These are phyloP conservation scores for Colletotrichum kahawae DNA, from an alignment of 2,329 filamentous ascomycete species.

Conservation along the genomic window DNA sequence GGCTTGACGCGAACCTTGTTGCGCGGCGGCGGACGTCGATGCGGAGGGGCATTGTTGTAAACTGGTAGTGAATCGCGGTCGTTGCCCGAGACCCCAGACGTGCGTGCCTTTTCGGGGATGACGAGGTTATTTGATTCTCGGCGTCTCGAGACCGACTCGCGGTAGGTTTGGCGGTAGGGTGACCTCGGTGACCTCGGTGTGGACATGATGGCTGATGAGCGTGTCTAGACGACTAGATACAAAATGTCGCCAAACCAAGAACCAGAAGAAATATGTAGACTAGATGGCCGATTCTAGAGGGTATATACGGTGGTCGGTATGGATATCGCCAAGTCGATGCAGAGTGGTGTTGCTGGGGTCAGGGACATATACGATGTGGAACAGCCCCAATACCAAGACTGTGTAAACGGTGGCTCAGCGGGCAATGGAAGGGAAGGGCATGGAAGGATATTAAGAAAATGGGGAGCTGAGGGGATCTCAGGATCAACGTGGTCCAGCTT, in stretches of 20 bases:
- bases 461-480: neutral
- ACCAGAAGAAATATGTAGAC: neutral
- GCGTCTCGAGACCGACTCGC: slow-evolving; percentile 7
- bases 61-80: neutral
- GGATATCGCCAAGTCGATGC: neutral
- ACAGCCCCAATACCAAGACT: slow-evolving; percentile 2
- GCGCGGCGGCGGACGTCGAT: neutral
- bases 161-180: slow-evolving; percentile 13
- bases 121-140: slow-evolving; percentile 4
- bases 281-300: neutral
- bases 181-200: slow-evolving; percentile 13
- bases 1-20: slow-evolving; percentile 53
- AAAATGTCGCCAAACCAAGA: neutral
- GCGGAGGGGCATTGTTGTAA: slow-evolving; percentile 3
- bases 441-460: neutral
- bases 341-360: neutral
- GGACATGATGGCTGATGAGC: slow-evolving; percentile 5
- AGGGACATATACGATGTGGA: neutral
- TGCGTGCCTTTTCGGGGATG: slow-evolving; percentile 6
- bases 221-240: neutral
- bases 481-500: neutral
- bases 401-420: neutral
- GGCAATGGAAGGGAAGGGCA: neutral
- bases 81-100: neutral
- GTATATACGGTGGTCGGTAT: neutral